Evolutionary conservation across 1,139 yeast genomes (phyloP).

Genomic region (Candida albicans): DNA sequence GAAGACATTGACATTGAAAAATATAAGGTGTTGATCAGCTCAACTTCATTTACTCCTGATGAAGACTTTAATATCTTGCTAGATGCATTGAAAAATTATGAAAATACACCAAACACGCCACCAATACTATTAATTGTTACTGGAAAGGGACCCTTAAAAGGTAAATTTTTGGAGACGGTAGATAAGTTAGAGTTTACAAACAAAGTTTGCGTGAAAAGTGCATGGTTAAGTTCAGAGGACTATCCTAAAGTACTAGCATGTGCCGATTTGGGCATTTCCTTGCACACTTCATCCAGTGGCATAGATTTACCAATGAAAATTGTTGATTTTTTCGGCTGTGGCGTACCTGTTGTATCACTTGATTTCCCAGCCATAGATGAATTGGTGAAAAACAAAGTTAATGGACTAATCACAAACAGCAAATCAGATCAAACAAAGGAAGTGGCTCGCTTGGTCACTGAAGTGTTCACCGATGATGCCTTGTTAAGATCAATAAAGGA

Average conservation of each 20-base stretch:
- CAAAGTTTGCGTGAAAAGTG: conserved; percentile 56
- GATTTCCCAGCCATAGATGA: conserved; percentile 72
- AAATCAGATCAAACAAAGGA: conserved; percentile 41
- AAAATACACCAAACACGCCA: conserved; percentile 39
- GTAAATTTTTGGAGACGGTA: conserved; percentile 48
- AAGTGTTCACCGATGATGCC: conserved; percentile 43
- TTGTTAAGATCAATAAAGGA: conserved; percentile 39
- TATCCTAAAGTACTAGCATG: conserved; percentile 74
- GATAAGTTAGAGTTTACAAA: conserved; percentile 40
- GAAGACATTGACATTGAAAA: conserved; percentile 26
- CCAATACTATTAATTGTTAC: conserved; percentile 72
- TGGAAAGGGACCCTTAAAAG: conserved; percentile 88
- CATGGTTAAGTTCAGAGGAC: conserved; percentile 79
- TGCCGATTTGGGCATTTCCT: conserved; percentile 86
- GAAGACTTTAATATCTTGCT: conserved; percentile 78
- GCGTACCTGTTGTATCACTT: conserved; percentile 84
- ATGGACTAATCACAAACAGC: conserved; percentile 43
- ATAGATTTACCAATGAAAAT: conserved; percentile 97
- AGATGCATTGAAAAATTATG: conserved; percentile 66
- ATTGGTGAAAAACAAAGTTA: conserved; percentile 47
- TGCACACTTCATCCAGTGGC: conserved; percentile 91
- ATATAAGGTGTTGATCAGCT: conserved; percentile 70
- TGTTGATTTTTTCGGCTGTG: conserved; percentile 94
- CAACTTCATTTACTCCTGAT: conserved; percentile 95
- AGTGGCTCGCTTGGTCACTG: conserved; percentile 49